A percentile compares a stretch with the other conserved stretches of the same genome.
phyloP scores from a whole-genome alignment of 139 green algal species.

The Raphidocelis subcapitata region DNA sequence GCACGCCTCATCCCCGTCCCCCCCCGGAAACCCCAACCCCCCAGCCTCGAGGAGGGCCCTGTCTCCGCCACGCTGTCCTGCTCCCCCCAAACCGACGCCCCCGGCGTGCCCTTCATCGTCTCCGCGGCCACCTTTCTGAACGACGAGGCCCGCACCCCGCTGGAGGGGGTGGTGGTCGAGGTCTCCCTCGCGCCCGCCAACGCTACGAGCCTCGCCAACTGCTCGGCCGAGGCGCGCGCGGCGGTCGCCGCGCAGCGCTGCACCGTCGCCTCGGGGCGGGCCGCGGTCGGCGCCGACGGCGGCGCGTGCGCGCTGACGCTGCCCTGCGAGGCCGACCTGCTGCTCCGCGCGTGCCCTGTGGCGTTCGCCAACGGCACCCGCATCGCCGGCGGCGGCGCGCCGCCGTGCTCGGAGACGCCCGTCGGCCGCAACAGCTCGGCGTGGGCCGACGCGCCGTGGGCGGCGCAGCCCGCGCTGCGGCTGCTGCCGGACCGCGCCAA shows the following conservation, averaged over 20 bases:
- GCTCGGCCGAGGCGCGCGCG: neutral
- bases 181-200: constrained; percentile 18
- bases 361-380: neutral
- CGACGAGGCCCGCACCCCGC: constrained; percentile 11
- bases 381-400: neutral
- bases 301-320: constrained; percentile 23
- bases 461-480: neutral
- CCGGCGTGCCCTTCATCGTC: constrained; percentile 24
- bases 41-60: constrained; percentile 2
- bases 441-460: constrained; percentile 18
- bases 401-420: neutral
- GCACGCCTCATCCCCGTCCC: no score
- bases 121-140: constrained; percentile 12
- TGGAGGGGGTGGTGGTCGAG: constrained; percentile 16
- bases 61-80: neutral
- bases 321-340: constrained; percentile 32
- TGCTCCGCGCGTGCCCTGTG: constrained; percentile 26
- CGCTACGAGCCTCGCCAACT: constrained; percentile 2
- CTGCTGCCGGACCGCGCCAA: constrained; percentile 1
- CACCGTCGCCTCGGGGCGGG: neutral
- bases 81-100: constrained; percentile 18
- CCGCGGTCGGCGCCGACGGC: neutral
- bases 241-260: neutral
- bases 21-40: no score
- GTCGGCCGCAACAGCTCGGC: constrained; percentile 29